Conservation (phyloP, 2,329 filamentous ascomycete species). For the Colletotrichum sp. region DNA sequence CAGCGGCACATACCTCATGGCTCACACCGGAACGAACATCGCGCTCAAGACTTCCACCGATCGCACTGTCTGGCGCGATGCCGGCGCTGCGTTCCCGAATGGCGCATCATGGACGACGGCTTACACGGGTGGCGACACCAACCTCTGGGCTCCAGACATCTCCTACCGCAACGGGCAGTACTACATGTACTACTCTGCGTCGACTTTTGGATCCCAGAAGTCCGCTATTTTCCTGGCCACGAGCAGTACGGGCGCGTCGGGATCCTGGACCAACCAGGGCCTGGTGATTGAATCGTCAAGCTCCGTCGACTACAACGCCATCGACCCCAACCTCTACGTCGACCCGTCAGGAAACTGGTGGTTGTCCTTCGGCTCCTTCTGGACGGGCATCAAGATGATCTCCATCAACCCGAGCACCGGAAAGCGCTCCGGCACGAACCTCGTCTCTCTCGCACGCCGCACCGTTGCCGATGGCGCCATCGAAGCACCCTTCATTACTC, state of each 20-base stretch:
- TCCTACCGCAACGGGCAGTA: constrained; percentile 35
- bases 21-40: constrained; percentile 30
- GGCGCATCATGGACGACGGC: constrained; percentile 34
- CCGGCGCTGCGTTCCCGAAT: constrained; percentile 32
- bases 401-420: constrained; percentile 28
- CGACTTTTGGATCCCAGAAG: constrained; percentile 28
- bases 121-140: constrained; percentile 32
- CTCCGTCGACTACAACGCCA: constrained; percentile 31
- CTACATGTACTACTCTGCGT: constrained; percentile 37
- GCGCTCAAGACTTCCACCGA: constrained; percentile 35
- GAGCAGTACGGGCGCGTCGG: constrained; percentile 30
- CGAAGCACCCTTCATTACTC: constrained; percentile 33
- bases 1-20: constrained; percentile 29
- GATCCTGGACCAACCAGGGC: constrained; percentile 33
- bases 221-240: constrained; percentile 36
- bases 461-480: constrained; percentile 25
- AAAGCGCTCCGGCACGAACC: constrained; percentile 23
- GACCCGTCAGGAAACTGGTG: constrained; percentile 32
- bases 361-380: constrained; percentile 36
- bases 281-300: constrained; percentile 28
- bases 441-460: constrained; percentile 31
- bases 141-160: constrained; percentile 60
- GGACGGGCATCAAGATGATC: constrained; percentile 34
- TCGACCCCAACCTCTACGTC: constrained; percentile 32
- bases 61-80: constrained; percentile 33